These are phyloP conservation scores for Colletotrichum sp. DNA, from an alignment of 2,329 filamentous ascomycete species.

Conservation along the genomic window DNA sequence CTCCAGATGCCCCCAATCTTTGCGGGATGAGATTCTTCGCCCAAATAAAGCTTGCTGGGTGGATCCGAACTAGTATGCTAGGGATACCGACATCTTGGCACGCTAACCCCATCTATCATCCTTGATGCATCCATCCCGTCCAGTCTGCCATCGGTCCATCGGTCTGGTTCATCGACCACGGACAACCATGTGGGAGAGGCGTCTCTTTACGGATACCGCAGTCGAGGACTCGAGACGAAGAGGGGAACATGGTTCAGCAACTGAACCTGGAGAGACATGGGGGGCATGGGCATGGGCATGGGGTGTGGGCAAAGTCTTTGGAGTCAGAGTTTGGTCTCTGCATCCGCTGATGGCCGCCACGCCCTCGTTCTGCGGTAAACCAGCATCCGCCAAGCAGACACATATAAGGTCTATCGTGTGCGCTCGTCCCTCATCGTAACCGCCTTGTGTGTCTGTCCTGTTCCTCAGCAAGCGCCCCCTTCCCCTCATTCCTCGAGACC, in stretches of 20 bases:
- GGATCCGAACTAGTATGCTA: background rate
- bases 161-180: background rate
- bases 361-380: background rate
- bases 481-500: background rate
- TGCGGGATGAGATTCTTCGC: conserved; percentile 10
- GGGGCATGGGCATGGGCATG: background rate
- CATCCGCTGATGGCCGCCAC: background rate
- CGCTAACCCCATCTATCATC: background rate
- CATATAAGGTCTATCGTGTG: conserved; percentile 14
- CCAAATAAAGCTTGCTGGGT: conserved; percentile 14
- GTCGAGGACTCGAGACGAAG: background rate
- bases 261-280: background rate
- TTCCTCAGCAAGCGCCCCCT: background rate
- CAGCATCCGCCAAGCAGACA: background rate
- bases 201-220: background rate
- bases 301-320: background rate
- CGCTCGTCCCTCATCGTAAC: background rate
- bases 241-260: background rate
- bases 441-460: background rate
- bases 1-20: background rate
- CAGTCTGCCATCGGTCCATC: background rate
- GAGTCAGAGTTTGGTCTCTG: background rate
- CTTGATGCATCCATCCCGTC: conserved; percentile 8
- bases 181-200: background rate
- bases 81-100: conserved; percentile 23